Base-by-base conservation (phyloP, 768 basidiomycete species). In the Lentinula boryana region DNA sequence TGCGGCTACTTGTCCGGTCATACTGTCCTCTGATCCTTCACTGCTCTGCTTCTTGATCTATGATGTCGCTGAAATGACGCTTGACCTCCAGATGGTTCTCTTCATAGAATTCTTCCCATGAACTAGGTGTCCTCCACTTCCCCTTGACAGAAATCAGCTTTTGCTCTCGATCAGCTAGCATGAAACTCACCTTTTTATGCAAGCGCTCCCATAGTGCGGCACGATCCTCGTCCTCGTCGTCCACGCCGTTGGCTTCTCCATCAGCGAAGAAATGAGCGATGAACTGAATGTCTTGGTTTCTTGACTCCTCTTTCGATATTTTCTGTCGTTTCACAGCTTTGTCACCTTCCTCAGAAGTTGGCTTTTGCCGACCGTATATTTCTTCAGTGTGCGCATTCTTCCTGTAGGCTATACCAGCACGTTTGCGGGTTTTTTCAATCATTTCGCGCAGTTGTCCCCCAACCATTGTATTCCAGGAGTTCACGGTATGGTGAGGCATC, bases 401-500 rank as follows among this genome's bases (percentile, higher is more conserved):
- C 56, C 84, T 75, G 60, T 71, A 75, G 15, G 76, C 76, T 59
- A 85, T 82, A n/a, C 73, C 74, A 18, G 80, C 79, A 56, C 74
- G 77, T 68, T 84, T 83, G 56, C 79, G 75, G 56, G 79, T 68
- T 5, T 70, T 66, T n/a, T 83, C 84, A 10, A 87, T 61, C 43
- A 76, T 70, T 9, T 73, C 67, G 23, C 70, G 71, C 9, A 76
- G 41, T 57, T 69, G 68, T 56, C 62, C 62, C 33, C 63, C 48
- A 18, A 84, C 54, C 51, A 78, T 75, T n/a, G 66, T 67, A 35
- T 58, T 64, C 87, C 87, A 89, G 13, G 86, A 87, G 7, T 36
- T 67, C 5, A 65, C 12, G 2, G 76, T 65, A 68, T 89, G 89
- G 63, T 85, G 80, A 31, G 85, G 81, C 75, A 89, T 75, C 89